Percentiles rank a stretch among this genome's conserved stretches.
phyloP scores from a whole-genome alignment of 192 early-diverging fungal genomes.

The Obelidium mucronatum region DNA sequence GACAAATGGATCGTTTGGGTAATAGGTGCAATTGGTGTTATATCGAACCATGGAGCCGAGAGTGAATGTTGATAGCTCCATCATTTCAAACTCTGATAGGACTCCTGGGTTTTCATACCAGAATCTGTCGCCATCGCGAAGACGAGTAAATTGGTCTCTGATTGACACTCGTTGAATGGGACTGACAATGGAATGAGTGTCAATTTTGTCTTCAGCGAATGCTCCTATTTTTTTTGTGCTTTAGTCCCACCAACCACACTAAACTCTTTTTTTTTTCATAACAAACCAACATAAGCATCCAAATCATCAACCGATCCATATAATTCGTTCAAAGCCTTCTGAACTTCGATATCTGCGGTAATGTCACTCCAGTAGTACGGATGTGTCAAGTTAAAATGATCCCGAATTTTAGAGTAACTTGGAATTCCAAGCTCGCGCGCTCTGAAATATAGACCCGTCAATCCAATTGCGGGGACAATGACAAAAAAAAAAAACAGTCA shows the following conservation, averaged over 20 bases:
- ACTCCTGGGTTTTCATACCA: no score
- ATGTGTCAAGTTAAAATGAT: slow-evolving; percentile 17
- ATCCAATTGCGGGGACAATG: slow-evolving; percentile 39
- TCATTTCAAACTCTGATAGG: slow-evolving; percentile 42
- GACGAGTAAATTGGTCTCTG: no score
- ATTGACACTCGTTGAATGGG: no score
- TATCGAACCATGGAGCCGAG: slow-evolving; percentile 40
- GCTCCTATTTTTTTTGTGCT: slow-evolving; percentile 12
- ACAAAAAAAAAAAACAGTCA: no score
- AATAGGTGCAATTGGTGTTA: slow-evolving; percentile 50
- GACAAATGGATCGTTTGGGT: slow-evolving; percentile 46
- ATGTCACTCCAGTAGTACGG: slow-evolving; percentile 43
- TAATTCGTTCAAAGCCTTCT: slow-evolving; percentile 18
- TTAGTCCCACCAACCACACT: neutral
- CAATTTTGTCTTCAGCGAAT: slow-evolving; percentile 43
- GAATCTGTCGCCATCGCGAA: no score
- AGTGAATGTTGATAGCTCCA: slow-evolving; percentile 27
- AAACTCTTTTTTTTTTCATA: slow-evolving; percentile 10
- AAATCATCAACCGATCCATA: slow-evolving; percentile 45
- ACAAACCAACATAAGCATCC: no score
- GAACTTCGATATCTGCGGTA: slow-evolving; percentile 40
- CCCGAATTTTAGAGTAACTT: slow-evolving; percentile 40
- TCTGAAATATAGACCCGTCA: slow-evolving; percentile 43
- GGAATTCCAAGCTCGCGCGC: slow-evolving; percentile 47
- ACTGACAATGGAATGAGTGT: slow-evolving; percentile 33